Evolutionary conservation across 306 rosid genomes (phyloP).

Genomic region (Vigna hirtella): DNA sequence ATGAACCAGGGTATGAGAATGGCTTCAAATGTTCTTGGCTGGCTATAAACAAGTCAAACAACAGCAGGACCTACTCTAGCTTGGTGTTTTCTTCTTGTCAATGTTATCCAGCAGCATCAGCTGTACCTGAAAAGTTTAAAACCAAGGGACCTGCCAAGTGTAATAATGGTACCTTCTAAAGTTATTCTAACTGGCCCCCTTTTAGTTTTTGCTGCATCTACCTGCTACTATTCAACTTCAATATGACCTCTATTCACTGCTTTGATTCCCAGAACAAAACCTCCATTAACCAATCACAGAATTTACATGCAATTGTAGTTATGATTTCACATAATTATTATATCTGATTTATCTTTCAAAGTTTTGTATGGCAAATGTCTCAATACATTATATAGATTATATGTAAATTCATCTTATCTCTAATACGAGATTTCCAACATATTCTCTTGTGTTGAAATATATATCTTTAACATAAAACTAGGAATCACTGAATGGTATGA

Average conservation of each 20-base stretch:
- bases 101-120: constrained; percentile 35
- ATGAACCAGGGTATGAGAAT: constrained; percentile 47
- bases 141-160: constrained; percentile 27
- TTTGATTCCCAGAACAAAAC: constrained; percentile 16
- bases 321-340: neutral
- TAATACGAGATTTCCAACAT: no score
- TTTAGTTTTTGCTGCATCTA: neutral
- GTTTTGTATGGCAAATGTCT: neutral
- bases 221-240: constrained; percentile 16
- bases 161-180: constrained; percentile 38
- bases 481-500: rapidly evolving
- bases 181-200: constrained; percentile 15
- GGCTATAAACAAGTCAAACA: constrained; percentile 42
- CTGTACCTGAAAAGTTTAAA: constrained; percentile 19
- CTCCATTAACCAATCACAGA: neutral
- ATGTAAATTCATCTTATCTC: no score
- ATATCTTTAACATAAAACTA: no score
- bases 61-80: constrained; percentile 50
- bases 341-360: constrained; percentile 9
- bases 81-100: constrained; percentile 41
- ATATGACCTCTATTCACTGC: neutral
- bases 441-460: no score
- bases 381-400: neutral
- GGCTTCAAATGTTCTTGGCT: constrained; percentile 52
- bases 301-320: neutral